Base-by-base conservation (phyloP, 768 basidiomycete genomes). In the Melanogaster broomeanus region DNA sequence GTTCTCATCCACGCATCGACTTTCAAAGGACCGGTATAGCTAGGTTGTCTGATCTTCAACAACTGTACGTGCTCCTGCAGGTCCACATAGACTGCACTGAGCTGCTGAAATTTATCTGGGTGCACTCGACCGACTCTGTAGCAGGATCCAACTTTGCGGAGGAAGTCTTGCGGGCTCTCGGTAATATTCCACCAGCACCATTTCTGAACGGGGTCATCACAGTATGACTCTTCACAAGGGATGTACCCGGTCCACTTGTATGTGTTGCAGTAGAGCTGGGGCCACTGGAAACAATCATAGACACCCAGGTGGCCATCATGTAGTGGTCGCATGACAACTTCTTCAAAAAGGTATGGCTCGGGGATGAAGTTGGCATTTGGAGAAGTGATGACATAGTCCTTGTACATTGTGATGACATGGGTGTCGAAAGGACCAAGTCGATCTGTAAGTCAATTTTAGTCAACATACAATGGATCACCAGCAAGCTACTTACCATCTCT, bases 251-350 rank as follows among this genome's bases (percentile, higher is more conserved):
- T n/a, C n/a, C n/a, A n/a, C n/a, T n/a, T n/a, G n/a, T n/a, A 51
- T 2, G 13, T 2, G 1, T 46, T 5, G 3, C 38, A 25, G 3
- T 46, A 28, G 2, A 40, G 12, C 15, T 52, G 44, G 18, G 35
- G 51, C 50, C 50, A 51, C 16, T 51, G 44, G n/a, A 51, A 51
- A 16, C 35, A 52, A 3, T 52, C 30, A 0, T 46, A 25, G 0
- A 39, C 5, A 0, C 51, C 35, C 4, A 52, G 39, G 2, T 15
- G 15, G 12, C 51, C 25, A 18, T 52, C 44, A 4, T 19, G 13
- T 0, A n/a, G 2, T 1, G 37, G 43, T 22, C 28, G 33, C 15
- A 52, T 7, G 18, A 8, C 2, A 24, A 27, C 41, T 5, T n/a
- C 30, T 0, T 46, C 25, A 2, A 52, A 52, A 5, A 45, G 5